A percentile compares a stretch with the other conserved stretches of the same genome.
These are phyloP conservation scores for Kodamaea suecica DNA, from an alignment of 1,139 yeast genomes.

Conservation along the genomic window DNA sequence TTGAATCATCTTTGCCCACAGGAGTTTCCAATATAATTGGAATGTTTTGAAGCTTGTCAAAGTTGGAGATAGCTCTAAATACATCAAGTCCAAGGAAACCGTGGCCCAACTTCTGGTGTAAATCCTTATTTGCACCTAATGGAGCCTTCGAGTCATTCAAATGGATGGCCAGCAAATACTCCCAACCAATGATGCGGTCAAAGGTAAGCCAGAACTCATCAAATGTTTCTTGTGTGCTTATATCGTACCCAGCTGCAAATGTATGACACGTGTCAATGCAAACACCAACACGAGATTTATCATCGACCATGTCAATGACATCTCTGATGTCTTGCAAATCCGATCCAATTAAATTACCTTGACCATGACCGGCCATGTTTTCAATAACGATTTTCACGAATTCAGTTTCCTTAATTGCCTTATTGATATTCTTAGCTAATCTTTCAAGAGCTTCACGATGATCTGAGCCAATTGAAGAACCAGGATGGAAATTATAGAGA, in stretches of 20 bases:
- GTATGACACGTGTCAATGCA: constrained; percentile 95
- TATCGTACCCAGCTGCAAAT: constrained; percentile 94
- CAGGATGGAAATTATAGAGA: constrained; percentile 91
- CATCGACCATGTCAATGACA: constrained; percentile 72
- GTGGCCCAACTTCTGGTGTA: constrained; percentile 84
- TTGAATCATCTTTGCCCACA: constrained; percentile 51
- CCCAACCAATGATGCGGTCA: constrained; percentile 67
- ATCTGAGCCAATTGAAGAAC: constrained; percentile 77
- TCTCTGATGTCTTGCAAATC: constrained; percentile 68
- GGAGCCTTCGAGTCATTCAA: constrained; percentile 95
- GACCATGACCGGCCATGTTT: constrained; percentile 98
- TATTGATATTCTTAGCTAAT: constrained; percentile 76
- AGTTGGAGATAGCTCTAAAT: constrained; percentile 75
- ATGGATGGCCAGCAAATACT: constrained; percentile 79
- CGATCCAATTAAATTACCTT: constrained; percentile 82
- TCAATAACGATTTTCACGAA: constrained; percentile 88
- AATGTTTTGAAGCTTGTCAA: constrained; percentile 53
- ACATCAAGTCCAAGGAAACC: constrained; percentile 89
- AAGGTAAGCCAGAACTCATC: constrained; percentile 69
- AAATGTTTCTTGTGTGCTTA: constrained; percentile 56
- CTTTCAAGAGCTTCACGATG: constrained; percentile 60
- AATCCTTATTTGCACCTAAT: constrained; percentile 81
- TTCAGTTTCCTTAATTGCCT: constrained; percentile 66
- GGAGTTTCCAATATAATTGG: constrained; percentile 95
- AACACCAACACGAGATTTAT: constrained; percentile 83